Conservation (phyloP, 192 early-diverging fungal species). For the Coemansia sp. region DNA sequence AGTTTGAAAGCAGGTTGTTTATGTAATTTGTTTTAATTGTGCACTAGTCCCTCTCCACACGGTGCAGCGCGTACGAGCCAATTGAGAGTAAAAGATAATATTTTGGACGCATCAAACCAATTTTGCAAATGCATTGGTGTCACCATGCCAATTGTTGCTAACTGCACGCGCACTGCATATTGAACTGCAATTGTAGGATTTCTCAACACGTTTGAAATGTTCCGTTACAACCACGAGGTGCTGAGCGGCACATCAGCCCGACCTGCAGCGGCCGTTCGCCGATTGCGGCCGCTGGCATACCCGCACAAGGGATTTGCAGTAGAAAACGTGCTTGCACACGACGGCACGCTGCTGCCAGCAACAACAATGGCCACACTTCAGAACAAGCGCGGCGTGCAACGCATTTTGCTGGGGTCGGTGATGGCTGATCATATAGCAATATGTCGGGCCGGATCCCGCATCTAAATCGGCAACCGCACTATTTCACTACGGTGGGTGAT, state of each 20-base stretch:
- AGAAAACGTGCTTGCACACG: conserved; percentile 33
- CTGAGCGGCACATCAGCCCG: conserved; percentile 32
- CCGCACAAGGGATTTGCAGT: conserved; percentile 24
- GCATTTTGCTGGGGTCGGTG: conserved; percentile 44
- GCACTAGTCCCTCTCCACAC: no score
- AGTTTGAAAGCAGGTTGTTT: conserved; percentile 1
- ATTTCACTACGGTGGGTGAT: background rate
- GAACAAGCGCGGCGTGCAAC: conserved; percentile 16
- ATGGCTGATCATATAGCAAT: conserved; percentile 52
- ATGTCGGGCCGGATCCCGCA: conserved; percentile 6
- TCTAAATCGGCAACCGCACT: background rate
- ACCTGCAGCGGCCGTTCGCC: conserved; percentile 34
- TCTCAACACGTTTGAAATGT: conserved; percentile 48
- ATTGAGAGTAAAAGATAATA: background rate
- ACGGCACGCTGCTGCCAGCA: conserved; percentile 38
- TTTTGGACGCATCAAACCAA: background rate
- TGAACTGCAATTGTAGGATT: conserved; percentile 30
- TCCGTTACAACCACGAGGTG: conserved; percentile 49
- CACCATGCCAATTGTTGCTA: background rate
- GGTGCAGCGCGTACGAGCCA: no score
- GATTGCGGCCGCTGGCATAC: conserved; percentile 21
- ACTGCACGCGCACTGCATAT: background rate
- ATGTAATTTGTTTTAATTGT: conserved; percentile 7
- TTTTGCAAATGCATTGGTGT: background rate
- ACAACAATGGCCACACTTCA: conserved; percentile 40